Evolutionary conservation across 805 yeast species (phyloP).

Genomic region (Hemisphaericaspora nanyangensis): DNA sequence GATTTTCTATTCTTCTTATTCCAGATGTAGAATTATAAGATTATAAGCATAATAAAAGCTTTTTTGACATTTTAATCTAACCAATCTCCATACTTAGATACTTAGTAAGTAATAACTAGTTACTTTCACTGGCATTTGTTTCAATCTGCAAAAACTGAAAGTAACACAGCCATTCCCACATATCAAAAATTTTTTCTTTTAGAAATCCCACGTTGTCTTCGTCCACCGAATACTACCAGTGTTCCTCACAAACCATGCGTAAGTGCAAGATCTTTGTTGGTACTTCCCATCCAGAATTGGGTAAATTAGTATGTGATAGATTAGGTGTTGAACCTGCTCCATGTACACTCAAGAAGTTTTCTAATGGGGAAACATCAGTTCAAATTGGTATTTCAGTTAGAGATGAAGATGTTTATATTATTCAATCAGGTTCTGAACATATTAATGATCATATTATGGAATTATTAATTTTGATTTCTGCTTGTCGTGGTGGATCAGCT

Average conservation of each 20-base stretch:
- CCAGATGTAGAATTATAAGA: no score
- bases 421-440: conserved; percentile 86
- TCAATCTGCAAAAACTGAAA: no score
- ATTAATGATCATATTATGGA: conserved; percentile 96
- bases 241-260: conserved; percentile 55
- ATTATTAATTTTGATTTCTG: conserved; percentile 83
- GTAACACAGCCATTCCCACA: no score
- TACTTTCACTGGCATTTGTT: no score
- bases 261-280: conserved; percentile 97
- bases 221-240: no score
- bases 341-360: conserved; percentile 83
- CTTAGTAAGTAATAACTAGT: no score
- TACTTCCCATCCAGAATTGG: conserved; percentile 92
- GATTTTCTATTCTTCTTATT: no score
- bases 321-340: conserved; percentile 94
- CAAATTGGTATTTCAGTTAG: conserved; percentile 93
- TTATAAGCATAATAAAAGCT: no score
- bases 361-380: conserved; percentile 97
- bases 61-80: no score
- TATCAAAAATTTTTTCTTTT: no score
- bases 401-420: conserved; percentile 92
- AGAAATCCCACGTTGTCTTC: conserved; percentile 10
- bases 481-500: conserved; percentile 98
- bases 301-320: conserved; percentile 82
- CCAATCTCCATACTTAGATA: no score